phyloP scores from a whole-genome alignment of 192 early-diverging fungal species.

The Umbelopsis sp. region DNA sequence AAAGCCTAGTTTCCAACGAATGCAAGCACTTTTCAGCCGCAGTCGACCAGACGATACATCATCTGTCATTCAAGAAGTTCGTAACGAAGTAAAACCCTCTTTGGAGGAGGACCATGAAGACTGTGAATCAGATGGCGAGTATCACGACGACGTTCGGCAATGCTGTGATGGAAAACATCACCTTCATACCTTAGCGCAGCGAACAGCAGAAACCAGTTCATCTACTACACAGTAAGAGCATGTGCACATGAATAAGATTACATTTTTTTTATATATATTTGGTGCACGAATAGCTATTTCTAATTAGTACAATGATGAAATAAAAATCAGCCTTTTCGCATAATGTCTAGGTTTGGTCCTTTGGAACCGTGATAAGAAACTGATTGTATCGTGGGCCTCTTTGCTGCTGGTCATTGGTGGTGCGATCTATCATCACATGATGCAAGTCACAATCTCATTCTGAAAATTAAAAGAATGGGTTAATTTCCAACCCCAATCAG shows the following conservation, averaged over 20 bases:
- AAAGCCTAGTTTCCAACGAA: slow-evolving; percentile 18
- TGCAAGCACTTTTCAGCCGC: slow-evolving; percentile 22
- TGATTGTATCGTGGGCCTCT: background rate
- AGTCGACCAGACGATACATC: background rate
- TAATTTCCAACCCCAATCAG: slow-evolving; percentile 6
- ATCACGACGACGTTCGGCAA: slow-evolving; percentile 29
- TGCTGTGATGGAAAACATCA: slow-evolving; percentile 43
- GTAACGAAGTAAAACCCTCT: slow-evolving; percentile 1
- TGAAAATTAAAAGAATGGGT: background rate
- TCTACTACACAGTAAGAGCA: background rate
- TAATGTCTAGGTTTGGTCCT: background rate
- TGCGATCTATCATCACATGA: slow-evolving; percentile 4
- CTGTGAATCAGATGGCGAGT: slow-evolving; percentile 29
- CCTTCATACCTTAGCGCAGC: slow-evolving; percentile 16
- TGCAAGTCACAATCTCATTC: background rate
- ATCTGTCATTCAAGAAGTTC: background rate
- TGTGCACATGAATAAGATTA: background rate
- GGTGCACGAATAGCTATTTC: too few relatives aligned
- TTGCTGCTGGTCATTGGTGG: background rate
- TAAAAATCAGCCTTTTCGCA: too few relatives aligned
- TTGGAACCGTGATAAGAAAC: background rate
- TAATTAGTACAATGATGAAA: too few relatives aligned
- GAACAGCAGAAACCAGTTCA: background rate
- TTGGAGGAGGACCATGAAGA: background rate
- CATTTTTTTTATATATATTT: too few relatives aligned